A percentile compares a stretch with the other conserved stretches of the same genome.
phyloP scores from a whole-genome alignment of 306 rosid species.

The Lathyrus aphaca region DNA sequence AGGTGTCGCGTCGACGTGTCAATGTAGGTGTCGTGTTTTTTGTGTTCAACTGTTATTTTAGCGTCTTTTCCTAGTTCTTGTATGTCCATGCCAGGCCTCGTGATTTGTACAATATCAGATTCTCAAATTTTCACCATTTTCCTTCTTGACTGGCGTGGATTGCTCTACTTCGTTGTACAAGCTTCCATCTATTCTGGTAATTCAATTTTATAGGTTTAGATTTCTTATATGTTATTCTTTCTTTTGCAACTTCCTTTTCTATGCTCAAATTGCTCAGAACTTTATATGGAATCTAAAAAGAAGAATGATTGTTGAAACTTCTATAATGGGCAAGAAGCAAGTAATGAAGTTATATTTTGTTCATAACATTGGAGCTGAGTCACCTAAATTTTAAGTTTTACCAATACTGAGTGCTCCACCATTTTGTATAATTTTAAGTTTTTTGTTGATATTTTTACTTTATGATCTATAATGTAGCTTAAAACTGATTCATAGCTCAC shows the following conservation, averaged over 20 bases:
- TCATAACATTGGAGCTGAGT: constrained; percentile 11
- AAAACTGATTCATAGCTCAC: background rate
- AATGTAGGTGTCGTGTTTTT: no score
- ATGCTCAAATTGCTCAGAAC: background rate
- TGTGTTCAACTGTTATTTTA: background rate
- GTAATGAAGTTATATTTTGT: constrained; percentile 17
- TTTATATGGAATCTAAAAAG: constrained; percentile 32
- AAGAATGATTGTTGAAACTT: constrained; percentile 9
- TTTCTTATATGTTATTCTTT: constrained; percentile 3
- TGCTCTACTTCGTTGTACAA: constrained; percentile 1
- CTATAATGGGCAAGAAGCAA: constrained; percentile 23
- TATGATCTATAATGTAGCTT: constrained; percentile 20
- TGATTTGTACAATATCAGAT: background rate
- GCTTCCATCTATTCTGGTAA: background rate
- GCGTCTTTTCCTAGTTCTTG: background rate
- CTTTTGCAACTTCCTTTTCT: constrained; percentile 17
- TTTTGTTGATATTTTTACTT: constrained; percentile 22
- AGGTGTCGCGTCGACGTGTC: no score
- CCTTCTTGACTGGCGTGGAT: background rate
- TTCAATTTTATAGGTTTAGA: background rate
- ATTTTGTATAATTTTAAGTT: background rate
- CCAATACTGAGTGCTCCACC: constrained; percentile 9
- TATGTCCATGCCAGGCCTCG: background rate
- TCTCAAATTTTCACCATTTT: background rate
- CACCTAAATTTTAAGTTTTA: constrained; percentile 1